Conservation (phyloP, 2,329 filamentous ascomycete species). For the Lojkania enalia region DNA sequence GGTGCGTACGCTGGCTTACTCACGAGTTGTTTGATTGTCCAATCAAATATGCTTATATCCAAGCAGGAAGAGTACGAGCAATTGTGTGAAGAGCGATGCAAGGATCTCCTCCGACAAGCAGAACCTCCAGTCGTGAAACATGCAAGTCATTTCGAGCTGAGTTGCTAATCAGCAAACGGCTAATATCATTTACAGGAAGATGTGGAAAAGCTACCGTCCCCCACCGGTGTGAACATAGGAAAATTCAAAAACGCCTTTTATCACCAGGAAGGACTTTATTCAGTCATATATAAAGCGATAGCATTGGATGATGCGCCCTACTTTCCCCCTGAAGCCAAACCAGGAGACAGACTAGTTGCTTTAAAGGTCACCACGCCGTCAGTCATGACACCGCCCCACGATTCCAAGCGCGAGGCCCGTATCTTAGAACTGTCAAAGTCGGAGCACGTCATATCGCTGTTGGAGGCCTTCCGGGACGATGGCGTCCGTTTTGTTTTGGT, state of each 20-base stretch:
- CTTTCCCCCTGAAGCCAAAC: constrained; percentile 23
- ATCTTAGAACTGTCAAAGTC: constrained; percentile 66
- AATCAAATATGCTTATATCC: too few relatives aligned
- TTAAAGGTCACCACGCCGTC: constrained; percentile 84
- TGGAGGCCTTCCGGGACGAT: constrained; percentile 72
- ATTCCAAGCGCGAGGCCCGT: constrained; percentile 76
- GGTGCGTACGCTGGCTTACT: constrained; percentile 48
- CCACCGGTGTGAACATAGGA: constrained; percentile 53
- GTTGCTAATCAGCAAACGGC: neutral
- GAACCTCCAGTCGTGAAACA: neutral
- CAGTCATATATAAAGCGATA: constrained; percentile 75
- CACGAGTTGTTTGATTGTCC: constrained; percentile 18
- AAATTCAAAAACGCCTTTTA: constrained; percentile 60
- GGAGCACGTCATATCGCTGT: constrained; percentile 66
- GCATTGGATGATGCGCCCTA: constrained; percentile 41
- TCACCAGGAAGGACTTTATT: constrained; percentile 72
- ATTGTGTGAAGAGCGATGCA: constrained; percentile 28
- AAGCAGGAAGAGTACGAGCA: constrained; percentile 40
- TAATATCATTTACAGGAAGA: constrained; percentile 24
- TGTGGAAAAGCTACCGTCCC: constrained; percentile 40
- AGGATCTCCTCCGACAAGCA: constrained; percentile 6
- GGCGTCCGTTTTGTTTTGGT: constrained; percentile 75
- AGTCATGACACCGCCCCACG: constrained; percentile 75
- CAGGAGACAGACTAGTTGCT: constrained; percentile 57
- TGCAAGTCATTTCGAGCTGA: neutral